A percentile compares a stretch with the other conserved stretches of the same genome.
These are phyloP conservation scores for Venturia asperata DNA, from an alignment of 2,329 filamentous ascomycete genomes.

Conservation along the genomic window DNA sequence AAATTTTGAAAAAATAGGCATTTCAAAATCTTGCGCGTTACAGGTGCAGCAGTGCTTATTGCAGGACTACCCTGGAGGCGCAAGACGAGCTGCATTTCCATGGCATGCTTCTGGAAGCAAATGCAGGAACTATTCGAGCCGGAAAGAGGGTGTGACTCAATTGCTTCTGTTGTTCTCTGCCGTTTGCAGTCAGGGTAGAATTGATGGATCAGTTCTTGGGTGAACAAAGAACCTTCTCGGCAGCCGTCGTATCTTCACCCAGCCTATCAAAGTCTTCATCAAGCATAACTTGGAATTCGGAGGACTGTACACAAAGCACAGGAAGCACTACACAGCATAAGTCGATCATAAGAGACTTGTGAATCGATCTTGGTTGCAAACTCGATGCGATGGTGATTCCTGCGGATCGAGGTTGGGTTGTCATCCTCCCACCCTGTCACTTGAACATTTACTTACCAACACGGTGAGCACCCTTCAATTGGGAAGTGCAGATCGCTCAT, in stretches of 20 bases:
- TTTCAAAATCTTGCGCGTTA: neutral
- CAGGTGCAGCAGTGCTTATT: neutral
- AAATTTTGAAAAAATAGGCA: neutral
- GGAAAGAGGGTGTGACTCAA: neutral
- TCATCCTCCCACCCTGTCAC: neutral
- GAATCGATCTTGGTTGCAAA: neutral
- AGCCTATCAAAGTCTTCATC: neutral
- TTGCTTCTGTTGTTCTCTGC: neutral
- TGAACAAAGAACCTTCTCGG: neutral
- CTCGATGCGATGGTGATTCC: neutral
- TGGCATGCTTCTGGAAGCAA: neutral
- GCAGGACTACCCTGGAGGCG: neutral
- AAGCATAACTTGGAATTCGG: neutral
- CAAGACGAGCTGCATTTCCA: neutral
- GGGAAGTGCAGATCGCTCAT: neutral
- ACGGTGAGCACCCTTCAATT: neutral
- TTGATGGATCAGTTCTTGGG: neutral
- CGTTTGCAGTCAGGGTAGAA: neutral
- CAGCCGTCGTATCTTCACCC: neutral
- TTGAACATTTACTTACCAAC: neutral
- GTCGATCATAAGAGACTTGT: neutral
- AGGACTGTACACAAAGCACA: neutral
- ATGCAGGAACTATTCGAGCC: neutral
- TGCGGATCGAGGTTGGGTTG: neutral
- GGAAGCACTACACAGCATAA: neutral